phyloP scores from a whole-genome alignment of 768 basidiomycete species.

The Suillus subalutaceus region DNA sequence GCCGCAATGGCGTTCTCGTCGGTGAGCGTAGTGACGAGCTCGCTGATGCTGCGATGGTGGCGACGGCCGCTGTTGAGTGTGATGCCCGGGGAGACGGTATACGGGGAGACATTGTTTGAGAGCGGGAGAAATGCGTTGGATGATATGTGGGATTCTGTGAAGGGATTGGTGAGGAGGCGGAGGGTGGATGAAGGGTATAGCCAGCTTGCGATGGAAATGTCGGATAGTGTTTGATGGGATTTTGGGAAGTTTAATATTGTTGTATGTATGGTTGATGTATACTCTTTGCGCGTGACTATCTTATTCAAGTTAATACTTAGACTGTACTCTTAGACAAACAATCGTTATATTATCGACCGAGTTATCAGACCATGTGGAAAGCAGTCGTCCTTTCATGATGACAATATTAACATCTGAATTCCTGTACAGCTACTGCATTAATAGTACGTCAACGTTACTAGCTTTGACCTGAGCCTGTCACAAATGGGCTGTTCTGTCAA shows the following conservation, averaged over 20 bases:
- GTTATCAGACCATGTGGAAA: no score
- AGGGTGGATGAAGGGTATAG: slow-evolving; percentile 58
- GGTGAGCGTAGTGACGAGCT: slow-evolving; percentile 93
- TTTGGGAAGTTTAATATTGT: not conserved
- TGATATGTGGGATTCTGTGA: slow-evolving; percentile 53
- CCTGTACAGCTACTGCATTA: no score
- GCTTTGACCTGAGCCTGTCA: no score
- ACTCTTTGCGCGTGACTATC: not conserved
- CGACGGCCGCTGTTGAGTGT: slow-evolving; percentile 67
- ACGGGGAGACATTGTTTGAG: slow-evolving; percentile 41
- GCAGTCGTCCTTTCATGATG: no score
- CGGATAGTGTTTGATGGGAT: slow-evolving; percentile 28
- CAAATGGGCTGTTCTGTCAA: no score
- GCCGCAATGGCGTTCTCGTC: slow-evolving; percentile 98
- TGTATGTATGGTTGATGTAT: not conserved
- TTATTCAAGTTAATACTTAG: not conserved
- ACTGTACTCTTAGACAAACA: not conserved
- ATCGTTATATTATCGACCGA: not conserved
- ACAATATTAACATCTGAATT: no score
- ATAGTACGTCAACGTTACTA: no score
- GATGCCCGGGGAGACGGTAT: slow-evolving; percentile 60
- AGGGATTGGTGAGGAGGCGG: slow-evolving; percentile 41
- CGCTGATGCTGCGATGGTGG: slow-evolving; percentile 87
- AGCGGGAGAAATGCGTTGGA: slow-evolving; percentile 45
- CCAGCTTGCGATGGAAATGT: slow-evolving; percentile 73